Base-by-base conservation (phyloP, 345 rosid genomes). In the Citrus hindsii region DNA sequence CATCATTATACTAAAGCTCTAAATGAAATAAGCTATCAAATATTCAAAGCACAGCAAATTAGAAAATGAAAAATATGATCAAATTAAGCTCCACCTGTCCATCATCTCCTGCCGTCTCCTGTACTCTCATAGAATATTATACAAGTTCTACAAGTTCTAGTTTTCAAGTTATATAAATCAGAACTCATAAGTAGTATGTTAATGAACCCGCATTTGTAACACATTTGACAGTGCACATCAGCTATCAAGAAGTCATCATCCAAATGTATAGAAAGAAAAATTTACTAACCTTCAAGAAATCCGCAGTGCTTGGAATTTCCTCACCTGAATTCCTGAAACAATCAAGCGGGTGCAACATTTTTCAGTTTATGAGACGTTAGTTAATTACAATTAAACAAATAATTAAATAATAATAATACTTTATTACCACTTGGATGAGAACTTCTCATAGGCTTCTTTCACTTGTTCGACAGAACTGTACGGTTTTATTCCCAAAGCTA, bases 241-340 rank as follows among this genome's bases (percentile, higher is more conserved):
- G 58, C 3, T 4, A 27, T 61, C 1, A 13, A 10, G 35, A 61
- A 61, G 33, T 3, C 12, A 61, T 61, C 21, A 16, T 6, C 24
- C 0, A 16, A 14, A 25, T 25, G 30, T 7, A 37, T 25, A 70
- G 67, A 67, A 27, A 4, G 66, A 51, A 37, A 74, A 40, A 28
- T 56, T 46, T 40, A 75, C 89, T 58, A 65, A 93, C 99, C 98
- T 92, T 88, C 64, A 93, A 37, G 81, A 92, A 91, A 69, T 90
- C 86, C 22, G 60, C 56, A 56, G 89, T 82, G 73, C 61, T 84
- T 79, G 87, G 87, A 69, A 74, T 73, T 80, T 87, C 87, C 30
- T 66, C 79, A 32, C 84, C 87, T 2, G 90, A 84, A 74, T 77
- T 85, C 98, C 98, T 95, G 90, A 76, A 83, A 83, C 30, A 42